Evolutionary conservation across 352 stramenopile species (phyloP).

Genomic region (Aphanomyces astaci): DNA sequence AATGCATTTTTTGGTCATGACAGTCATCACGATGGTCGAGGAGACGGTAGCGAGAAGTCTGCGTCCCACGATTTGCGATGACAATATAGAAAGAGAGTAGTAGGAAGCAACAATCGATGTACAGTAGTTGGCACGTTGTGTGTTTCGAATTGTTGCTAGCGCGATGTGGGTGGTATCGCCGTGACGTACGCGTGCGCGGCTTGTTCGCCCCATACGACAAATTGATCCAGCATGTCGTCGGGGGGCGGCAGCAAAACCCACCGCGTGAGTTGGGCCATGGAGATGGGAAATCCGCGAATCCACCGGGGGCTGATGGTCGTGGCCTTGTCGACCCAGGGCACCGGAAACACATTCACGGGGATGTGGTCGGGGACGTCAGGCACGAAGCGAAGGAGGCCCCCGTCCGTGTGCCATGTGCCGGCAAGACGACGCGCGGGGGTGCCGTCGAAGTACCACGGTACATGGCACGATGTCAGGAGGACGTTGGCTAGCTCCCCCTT

Average conservation of each 20-base stretch:
- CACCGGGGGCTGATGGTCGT: constrained; percentile 76
- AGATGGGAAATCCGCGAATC: constrained; percentile 48
- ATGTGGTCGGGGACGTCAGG: constrained; percentile 58
- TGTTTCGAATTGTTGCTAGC: too few relatives aligned
- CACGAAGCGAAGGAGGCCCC: constrained; percentile 56
- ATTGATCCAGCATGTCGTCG: constrained; percentile 45
- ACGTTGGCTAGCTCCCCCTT: constrained; percentile 49
- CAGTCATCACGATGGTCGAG: background rate
- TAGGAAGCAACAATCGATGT: too few relatives aligned
- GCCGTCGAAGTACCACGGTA: constrained; percentile 64
- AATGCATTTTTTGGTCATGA: background rate
- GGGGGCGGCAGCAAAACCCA: constrained; percentile 55
- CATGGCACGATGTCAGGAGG: constrained; percentile 65
- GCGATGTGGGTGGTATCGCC: background rate
- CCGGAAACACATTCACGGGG: constrained; percentile 62
- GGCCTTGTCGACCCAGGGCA: constrained; percentile 30
- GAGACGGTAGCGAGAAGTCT: background rate
- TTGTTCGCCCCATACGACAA: constrained; percentile 52
- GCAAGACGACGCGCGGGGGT: background rate
- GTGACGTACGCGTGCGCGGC: background rate
- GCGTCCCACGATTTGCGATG: background rate
- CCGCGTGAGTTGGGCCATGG: constrained; percentile 43
- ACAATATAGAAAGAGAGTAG: too few relatives aligned
- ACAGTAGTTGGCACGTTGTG: too few relatives aligned
- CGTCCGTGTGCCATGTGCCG: constrained; percentile 48